Evolutionary conservation across 441 rosid genomes (phyloP), one percentile per base, ranked within the genome.

Genomic region (Erodium texanum): DNA sequence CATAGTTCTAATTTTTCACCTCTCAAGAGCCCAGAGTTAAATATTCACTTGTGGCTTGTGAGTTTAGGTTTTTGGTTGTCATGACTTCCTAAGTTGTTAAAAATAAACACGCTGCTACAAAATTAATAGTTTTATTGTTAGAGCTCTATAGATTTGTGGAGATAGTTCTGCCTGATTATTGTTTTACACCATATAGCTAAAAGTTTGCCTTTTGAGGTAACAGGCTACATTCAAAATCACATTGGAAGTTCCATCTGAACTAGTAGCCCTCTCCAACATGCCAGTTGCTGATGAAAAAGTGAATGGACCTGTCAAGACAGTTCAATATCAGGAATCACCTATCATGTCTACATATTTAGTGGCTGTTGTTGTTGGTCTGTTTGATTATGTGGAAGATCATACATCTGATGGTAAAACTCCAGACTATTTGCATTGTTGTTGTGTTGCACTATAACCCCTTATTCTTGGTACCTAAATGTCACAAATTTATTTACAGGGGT

Each of bases 261-360:
- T 91, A 62, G 88, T 89, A 68, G 89, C 99, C 67, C 93, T 93
- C 62, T 91, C 99, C 63, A 93, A 93, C 79, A 93, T 91, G 99
- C 96, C 96, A 1, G 73, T 87, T n/a, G 3, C 62, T 15, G 90
- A 85, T 66, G 96, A 88, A 82, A 87, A 85, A 81, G 87, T 85
- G 68, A 73, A 87, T 76, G 99, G 96, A 24, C 68, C 71, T 34
- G 15, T 80, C 66, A 93, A 91, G 86, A 78, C 81, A 15, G 87
- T 93, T 65, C 82, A 76, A 5, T 93, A 87, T 73, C 87, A 89
- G 76, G 97, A 93, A 79, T 81, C 99, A 3, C 97, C 99, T 8
- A 80, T 91, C 68, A 93, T 93, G 97, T 93, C 99, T 29, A 93
- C 99, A 8, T 93, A 93, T 84, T 81, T 93, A 83, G 96, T 93